A percentile compares a stretch with the other conserved stretches of the same genome.
These are phyloP conservation scores for Basidiobolus meristosporus DNA, from an alignment of 371 early-diverging fungal species.

Conservation along the genomic window DNA sequence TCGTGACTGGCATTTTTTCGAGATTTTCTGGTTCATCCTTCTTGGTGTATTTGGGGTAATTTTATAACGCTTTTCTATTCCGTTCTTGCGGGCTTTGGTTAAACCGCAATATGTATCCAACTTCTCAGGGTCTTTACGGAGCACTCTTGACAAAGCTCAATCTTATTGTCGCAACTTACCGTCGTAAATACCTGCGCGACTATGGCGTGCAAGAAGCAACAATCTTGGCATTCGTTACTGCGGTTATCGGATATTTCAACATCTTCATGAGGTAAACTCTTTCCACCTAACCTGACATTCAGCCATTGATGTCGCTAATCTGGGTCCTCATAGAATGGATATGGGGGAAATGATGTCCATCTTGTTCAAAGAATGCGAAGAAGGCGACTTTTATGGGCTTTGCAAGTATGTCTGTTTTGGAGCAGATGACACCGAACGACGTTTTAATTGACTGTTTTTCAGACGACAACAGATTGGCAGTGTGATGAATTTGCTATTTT, in stretches of 20 bases:
- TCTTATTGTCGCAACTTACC: slow-evolving; percentile 32
- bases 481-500: slow-evolving; percentile 25
- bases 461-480: slow-evolving; percentile 14
- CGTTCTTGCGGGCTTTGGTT: slow-evolving; percentile 16
- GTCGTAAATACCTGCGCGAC: slow-evolving; percentile 26
- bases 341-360: slow-evolving; percentile 57
- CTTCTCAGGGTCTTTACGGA: slow-evolving; percentile 62
- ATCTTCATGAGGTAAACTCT: slow-evolving; percentile 34
- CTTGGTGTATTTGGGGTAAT: slow-evolving; percentile 17
- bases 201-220: slow-evolving; percentile 51
- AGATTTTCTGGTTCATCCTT: slow-evolving; percentile 11
- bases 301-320: neutral
- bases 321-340: slow-evolving; percentile 18
- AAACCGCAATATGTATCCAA: neutral
- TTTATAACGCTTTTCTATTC: slow-evolving; percentile 5
- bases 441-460: slow-evolving; percentile 1
- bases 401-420: slow-evolving; percentile 24
- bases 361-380: slow-evolving; percentile 67
- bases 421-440: neutral
- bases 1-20: slow-evolving; percentile 79
- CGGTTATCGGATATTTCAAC: slow-evolving; percentile 51
- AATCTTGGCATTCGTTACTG: slow-evolving; percentile 46
- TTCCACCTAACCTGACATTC: neutral
- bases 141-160: slow-evolving; percentile 56
- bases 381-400: slow-evolving; percentile 30